These are phyloP conservation scores for Ophiosphaerella narmari DNA, from an alignment of 2,329 filamentous ascomycete species.

Conservation along the genomic window DNA sequence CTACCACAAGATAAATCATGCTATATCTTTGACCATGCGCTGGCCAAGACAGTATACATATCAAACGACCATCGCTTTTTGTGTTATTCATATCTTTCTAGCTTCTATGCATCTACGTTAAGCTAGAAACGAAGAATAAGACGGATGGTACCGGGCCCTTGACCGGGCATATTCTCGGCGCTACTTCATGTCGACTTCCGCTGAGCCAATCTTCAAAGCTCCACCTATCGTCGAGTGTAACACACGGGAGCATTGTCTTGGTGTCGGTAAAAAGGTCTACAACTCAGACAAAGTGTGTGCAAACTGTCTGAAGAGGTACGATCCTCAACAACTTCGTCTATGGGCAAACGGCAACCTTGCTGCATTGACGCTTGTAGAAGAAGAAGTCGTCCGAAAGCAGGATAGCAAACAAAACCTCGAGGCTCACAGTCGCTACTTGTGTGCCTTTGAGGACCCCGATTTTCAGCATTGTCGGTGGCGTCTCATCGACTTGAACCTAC, in stretches of 20 bases:
- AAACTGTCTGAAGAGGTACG: slow-evolving; percentile 30
- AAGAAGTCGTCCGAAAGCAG: slow-evolving; percentile 26
- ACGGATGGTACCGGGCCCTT: slow-evolving; percentile 15
- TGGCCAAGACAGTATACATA: neutral
- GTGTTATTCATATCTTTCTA: neutral
- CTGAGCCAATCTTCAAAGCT: slow-evolving; percentile 23
- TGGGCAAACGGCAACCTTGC: slow-evolving; percentile 20
- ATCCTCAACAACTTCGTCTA: slow-evolving; percentile 27
- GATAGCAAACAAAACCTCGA: slow-evolving; percentile 28
- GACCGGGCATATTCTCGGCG: slow-evolving; percentile 15
- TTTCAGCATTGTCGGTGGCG: slow-evolving; percentile 33
- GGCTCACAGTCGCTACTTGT: slow-evolving; percentile 24
- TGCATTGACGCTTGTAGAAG: slow-evolving; percentile 20
- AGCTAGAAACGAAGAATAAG: slow-evolving; percentile 17
- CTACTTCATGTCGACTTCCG: slow-evolving; percentile 22
- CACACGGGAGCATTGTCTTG: slow-evolving; percentile 25
- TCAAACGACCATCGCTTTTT: neutral
- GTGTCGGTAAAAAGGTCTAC: slow-evolving; percentile 33
- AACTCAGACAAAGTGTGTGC: slow-evolving; percentile 23
- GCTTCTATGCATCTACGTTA: slow-evolving; percentile 21
- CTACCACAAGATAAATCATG: no score
- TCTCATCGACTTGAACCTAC: slow-evolving; percentile 27
- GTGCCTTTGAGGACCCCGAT: slow-evolving; percentile 35
- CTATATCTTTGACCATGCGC: no score
- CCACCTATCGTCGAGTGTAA: slow-evolving; percentile 32